Base-by-base conservation (phyloP, 139 green algal genomes). In the Coelastrella sp. region DNA sequence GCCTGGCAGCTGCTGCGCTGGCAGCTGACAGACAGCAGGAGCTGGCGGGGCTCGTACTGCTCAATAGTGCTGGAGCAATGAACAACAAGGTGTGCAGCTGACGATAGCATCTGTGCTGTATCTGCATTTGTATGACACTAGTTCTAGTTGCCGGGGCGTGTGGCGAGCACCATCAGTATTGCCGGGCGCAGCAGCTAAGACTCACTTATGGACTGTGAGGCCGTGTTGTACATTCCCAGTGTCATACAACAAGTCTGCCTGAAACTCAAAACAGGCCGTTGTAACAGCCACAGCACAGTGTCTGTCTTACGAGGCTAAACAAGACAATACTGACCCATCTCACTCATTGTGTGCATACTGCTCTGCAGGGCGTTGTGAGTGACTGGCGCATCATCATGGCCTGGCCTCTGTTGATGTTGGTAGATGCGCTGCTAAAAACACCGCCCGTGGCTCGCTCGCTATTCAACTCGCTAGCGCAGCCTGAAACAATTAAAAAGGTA, bases 361-460 rank as follows among this genome's bases (percentile, higher is more conserved):
- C 16, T 11, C 2, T 61, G 3, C 14, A 99, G 93, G 92, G 91
- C 5, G 88, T 96, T 2, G 71, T 91, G 17, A 93, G 93, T 47
- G 97, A 99, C 92, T 98, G 96, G 96, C 93, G 98, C 23, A 97
- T 99, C 75, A 85, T 95, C 68, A 77, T 97, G 3, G 92, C 94
- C 0, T 94, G 96, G 81, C 98, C 98, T 5, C 61, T 99, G 16
- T 96, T 99, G 66, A 80, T 94, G 20, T 86, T 98, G 23, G 96
- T 99, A 23, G 97, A 99, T 93, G 94, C 95, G 19, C 90, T 99
- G 89, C 96, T 99, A 4, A 93, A 90, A 20, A 96, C 93, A 10
- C 92, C 89, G 1, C 83, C 85, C 3, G 23, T 99, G 5, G 92
- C 90, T n/a, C 78, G 60, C 0, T 64, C 85, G 8, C 89, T 94